These are phyloP conservation scores for Kwoniella dendrophila DNA, from an alignment of 768 basidiomycete genomes.

Conservation along the genomic window DNA sequence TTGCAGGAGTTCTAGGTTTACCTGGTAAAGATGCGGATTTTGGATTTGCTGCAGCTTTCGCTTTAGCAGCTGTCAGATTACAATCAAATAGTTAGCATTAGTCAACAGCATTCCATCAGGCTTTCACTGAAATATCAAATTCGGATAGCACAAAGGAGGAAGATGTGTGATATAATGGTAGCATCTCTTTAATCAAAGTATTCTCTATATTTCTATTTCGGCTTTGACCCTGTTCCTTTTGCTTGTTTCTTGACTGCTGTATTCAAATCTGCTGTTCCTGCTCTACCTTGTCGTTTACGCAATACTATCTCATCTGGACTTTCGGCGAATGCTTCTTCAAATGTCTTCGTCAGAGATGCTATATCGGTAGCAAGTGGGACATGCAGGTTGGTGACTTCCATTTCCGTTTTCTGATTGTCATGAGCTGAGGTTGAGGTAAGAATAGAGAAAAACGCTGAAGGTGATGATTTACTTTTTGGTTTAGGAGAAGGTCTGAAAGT, in stretches of 20 bases:
- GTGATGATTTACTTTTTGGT: slow-evolving; percentile 1
- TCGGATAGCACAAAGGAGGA: background rate
- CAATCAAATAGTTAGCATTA: slow-evolving; percentile 3
- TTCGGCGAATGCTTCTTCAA: slow-evolving; percentile 67
- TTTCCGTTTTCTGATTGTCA: slow-evolving; percentile 13
- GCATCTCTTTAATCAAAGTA: slow-evolving; percentile 22
- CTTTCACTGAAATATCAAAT: slow-evolving; percentile 8
- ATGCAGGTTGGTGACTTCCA: slow-evolving; percentile 23
- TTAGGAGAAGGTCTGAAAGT: slow-evolving; percentile 4
- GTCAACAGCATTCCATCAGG: background rate
- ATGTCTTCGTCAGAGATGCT: slow-evolving; percentile 24
- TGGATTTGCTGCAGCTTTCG: slow-evolving; percentile 32
- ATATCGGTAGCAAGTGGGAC: slow-evolving; percentile 32
- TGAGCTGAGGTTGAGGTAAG: slow-evolving; percentile 17
- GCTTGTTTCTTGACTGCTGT: slow-evolving; percentile 31
- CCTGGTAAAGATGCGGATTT: slow-evolving; percentile 49
- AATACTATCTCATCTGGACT: slow-evolving; percentile 88
- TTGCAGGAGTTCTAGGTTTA: slow-evolving; percentile 28
- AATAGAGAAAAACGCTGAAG: slow-evolving; percentile 38
- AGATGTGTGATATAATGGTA: slow-evolving; percentile 6
- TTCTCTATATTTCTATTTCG: slow-evolving; percentile 33
- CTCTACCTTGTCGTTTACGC: slow-evolving; percentile 37
- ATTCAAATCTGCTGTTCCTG: slow-evolving; percentile 31
- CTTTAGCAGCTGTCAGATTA: slow-evolving; percentile 32
- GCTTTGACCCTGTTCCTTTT: slow-evolving; percentile 20